phyloP scores from a whole-genome alignment of 2,329 filamentous ascomycete species.

The Myriosclerotinia duriaeana region DNA sequence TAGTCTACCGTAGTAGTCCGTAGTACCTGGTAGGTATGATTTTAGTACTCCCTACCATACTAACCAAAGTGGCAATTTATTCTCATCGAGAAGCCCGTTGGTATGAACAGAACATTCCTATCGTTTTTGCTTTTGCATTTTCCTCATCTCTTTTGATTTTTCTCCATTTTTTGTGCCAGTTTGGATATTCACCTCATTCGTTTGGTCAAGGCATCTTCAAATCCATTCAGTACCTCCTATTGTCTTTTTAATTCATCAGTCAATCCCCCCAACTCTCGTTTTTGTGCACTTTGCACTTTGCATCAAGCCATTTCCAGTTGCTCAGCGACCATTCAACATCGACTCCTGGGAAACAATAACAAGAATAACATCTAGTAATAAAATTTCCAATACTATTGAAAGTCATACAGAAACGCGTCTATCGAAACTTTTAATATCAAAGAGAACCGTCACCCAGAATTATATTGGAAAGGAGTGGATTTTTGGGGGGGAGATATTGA shows the following conservation, averaged over 20 bases:
- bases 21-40: too few species aligned
- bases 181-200: slow-evolving; percentile 54
- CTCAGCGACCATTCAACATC: slow-evolving; percentile 7
- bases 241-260: slow-evolving; percentile 12
- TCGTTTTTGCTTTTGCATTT: too few species aligned
- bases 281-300: neutral
- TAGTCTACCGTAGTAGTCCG: slow-evolving; percentile 1
- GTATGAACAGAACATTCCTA: too few species aligned
- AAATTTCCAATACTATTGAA: neutral
- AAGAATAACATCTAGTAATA: neutral
- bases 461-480: neutral
- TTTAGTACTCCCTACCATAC: neutral
- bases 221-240: neutral
- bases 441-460: neutral
- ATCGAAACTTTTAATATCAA: neutral
- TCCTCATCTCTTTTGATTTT: too few species aligned
- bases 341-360: neutral
- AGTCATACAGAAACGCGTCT: neutral
- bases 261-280: slow-evolving; percentile 11
- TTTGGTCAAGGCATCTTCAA: slow-evolving; percentile 39
- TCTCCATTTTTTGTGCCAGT: slow-evolving; percentile 13
- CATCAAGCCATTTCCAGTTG: slow-evolving; percentile 16
- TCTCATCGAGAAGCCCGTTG: neutral
- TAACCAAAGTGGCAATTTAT: slow-evolving; percentile 1
- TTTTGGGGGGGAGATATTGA: neutral